phyloP scores from a whole-genome alignment of 768 basidiomycete species.

The Nevesoporus exiguus region DNA sequence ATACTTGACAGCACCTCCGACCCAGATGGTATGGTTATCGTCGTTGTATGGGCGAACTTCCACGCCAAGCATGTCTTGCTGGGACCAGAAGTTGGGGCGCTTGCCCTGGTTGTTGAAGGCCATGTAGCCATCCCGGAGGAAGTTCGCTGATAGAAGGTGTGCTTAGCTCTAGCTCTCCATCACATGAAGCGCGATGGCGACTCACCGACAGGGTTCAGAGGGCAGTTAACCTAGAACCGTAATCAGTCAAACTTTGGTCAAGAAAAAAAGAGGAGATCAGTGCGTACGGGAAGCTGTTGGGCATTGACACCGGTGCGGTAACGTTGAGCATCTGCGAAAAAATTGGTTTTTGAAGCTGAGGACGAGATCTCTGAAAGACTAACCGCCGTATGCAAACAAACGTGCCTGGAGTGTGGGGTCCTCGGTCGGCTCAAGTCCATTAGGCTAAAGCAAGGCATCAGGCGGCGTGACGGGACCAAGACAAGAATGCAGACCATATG shows the following conservation, averaged over 20 bases:
- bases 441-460: background rate
- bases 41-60: conserved; percentile 29
- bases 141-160: background rate
- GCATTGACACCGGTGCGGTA: background rate
- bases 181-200: background rate
- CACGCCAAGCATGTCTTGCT: background rate
- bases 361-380: background rate
- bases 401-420: background rate
- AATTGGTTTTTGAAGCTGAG: background rate
- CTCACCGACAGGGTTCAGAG: background rate
- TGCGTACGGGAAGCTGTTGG: background rate
- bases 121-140: background rate
- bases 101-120: background rate
- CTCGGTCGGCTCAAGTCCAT: background rate
- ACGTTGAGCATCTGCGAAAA: background rate
- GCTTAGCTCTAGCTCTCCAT: background rate
- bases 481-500: background rate
- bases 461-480: background rate
- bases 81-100: background rate
- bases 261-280: too few species aligned
- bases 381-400: background rate
- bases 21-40: conserved; percentile 40
- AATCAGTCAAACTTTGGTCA: background rate
- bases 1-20: conserved; percentile 38
- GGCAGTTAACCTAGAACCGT: background rate